These are phyloP conservation scores for Mortierella hygrophila DNA, from an alignment of 192 early-diverging fungal species.

Conservation along the genomic window DNA sequence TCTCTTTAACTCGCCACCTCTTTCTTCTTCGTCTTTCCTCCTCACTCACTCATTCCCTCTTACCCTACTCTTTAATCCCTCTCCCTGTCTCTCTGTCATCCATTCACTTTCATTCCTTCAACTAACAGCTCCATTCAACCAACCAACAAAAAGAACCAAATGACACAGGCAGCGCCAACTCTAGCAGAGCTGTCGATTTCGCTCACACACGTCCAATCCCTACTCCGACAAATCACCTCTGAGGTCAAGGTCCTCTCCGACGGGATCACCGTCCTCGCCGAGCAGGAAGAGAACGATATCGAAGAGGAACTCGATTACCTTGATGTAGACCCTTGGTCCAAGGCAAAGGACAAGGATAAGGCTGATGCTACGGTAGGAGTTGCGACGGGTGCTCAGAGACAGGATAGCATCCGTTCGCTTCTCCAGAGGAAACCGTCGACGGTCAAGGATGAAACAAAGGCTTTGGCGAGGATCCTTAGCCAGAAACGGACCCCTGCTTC, in stretches of 20 bases:
- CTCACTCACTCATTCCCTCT: not conserved
- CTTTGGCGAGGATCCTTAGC: slow-evolving; percentile 47
- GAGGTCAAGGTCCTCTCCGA: slow-evolving; percentile 54
- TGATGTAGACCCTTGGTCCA: slow-evolving; percentile 56
- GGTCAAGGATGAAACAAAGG: slow-evolving; percentile 55
- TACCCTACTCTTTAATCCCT: not conserved
- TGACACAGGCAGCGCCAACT: not conserved
- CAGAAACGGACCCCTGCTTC: slow-evolving; percentile 14
- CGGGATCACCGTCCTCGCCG: slow-evolving; percentile 27
- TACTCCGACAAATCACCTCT: slow-evolving; percentile 43
- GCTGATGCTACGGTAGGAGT: not conserved
- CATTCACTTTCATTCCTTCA: not conserved
- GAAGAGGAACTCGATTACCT: slow-evolving; percentile 52
- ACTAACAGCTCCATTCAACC: not conserved
- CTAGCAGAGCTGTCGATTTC: slow-evolving; percentile 46
- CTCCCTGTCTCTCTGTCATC: too few relatives aligned
- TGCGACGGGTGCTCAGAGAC: slow-evolving; percentile 1
- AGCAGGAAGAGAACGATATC: slow-evolving; percentile 37
- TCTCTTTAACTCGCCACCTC: not conserved
- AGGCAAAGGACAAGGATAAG: slow-evolving; percentile 45
- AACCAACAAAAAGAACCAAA: not conserved
- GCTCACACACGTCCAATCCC: slow-evolving; percentile 39
- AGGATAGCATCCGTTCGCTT: slow-evolving; percentile 47
- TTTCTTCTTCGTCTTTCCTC: not conserved
- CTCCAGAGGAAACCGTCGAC: slow-evolving; percentile 52